Evolutionary conservation across 192 early-diverging fungal genomes (phyloP).

Genomic region (Backusella luteola): DNA sequence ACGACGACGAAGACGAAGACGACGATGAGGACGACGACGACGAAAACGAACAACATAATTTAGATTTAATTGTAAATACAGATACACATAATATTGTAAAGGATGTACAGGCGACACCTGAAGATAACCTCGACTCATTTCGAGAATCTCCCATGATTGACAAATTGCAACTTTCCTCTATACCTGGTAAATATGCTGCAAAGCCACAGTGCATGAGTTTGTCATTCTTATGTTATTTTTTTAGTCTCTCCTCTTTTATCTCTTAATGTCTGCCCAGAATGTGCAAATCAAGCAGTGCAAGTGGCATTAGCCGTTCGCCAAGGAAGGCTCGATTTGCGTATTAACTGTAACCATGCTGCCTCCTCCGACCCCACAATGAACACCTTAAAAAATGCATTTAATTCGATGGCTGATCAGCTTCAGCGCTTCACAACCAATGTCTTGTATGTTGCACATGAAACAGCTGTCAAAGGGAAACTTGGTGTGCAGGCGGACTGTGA

Average conservation of each 20-base stretch:
- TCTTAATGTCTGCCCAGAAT: constrained; percentile 34
- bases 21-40: background rate
- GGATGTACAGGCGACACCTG: constrained; percentile 19
- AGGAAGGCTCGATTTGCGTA: constrained; percentile 43
- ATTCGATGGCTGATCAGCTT: constrained; percentile 64
- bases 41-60: background rate
- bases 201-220: background rate
- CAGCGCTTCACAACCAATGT: constrained; percentile 54
- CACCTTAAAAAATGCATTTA: constrained; percentile 47
- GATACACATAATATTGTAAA: background rate
- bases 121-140: constrained; percentile 16
- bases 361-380: constrained; percentile 18
- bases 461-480: constrained; percentile 68
- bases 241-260: constrained; percentile 5
- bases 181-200: background rate
- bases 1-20: background rate
- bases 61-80: constrained; percentile 14
- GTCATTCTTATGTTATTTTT: background rate
- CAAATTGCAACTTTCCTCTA: constrained; percentile 13
- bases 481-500: constrained; percentile 58
- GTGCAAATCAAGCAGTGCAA: constrained; percentile 43
- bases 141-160: constrained; percentile 14
- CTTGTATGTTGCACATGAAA: constrained; percentile 64
- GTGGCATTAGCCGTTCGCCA: constrained; percentile 44
- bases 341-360: constrained; percentile 36